A percentile compares a stretch with the other conserved stretches of the same genome.
phyloP scores from a whole-genome alignment of 208 protist genomes.

The Angomonas deanei region DNA sequence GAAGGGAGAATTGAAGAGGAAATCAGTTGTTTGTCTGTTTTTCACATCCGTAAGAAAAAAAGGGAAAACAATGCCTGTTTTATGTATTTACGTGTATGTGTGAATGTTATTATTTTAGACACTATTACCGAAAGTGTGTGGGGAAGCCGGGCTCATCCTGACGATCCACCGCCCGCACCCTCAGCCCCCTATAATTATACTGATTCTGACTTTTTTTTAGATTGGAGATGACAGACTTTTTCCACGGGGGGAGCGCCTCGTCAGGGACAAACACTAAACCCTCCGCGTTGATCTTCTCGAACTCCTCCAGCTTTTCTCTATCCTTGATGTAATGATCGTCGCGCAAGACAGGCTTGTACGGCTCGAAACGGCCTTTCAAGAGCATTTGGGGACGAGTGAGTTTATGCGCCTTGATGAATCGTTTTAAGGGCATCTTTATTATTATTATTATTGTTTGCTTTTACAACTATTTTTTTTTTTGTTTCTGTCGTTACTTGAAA shows the following conservation, averaged over 20 bases:
- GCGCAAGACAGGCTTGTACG: slow-evolving; percentile 58
- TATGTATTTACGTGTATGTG: neutral
- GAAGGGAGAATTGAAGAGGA: no score
- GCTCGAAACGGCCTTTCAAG: slow-evolving; percentile 33
- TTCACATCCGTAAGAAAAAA: no score
- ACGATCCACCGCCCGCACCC: slow-evolving; percentile 60
- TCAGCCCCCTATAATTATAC: slow-evolving; percentile 68
- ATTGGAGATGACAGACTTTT: slow-evolving; percentile 45
- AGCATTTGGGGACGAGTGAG: slow-evolving; percentile 31
- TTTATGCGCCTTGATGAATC: slow-evolving; percentile 27
- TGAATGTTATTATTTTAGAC: neutral
- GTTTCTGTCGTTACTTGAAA: neutral
- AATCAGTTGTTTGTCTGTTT: no score
- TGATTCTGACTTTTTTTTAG: slow-evolving; percentile 18
- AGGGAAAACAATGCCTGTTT: slow-evolving; percentile 3
- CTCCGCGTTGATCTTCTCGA: slow-evolving; percentile 61
- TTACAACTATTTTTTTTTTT: no score
- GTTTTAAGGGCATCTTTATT: slow-evolving; percentile 6
- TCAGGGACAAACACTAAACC: slow-evolving; percentile 77
- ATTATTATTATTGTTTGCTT: neutral
- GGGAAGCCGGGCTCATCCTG: slow-evolving; percentile 84
- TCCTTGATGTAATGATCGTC: slow-evolving; percentile 64
- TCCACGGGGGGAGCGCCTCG: slow-evolving; percentile 61
- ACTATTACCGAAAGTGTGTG: slow-evolving; percentile 68
- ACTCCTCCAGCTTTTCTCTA: slow-evolving; percentile 41